Base-by-base conservation (phyloP, 345 rosid genomes). In the Cochlearia excelsa region DNA sequence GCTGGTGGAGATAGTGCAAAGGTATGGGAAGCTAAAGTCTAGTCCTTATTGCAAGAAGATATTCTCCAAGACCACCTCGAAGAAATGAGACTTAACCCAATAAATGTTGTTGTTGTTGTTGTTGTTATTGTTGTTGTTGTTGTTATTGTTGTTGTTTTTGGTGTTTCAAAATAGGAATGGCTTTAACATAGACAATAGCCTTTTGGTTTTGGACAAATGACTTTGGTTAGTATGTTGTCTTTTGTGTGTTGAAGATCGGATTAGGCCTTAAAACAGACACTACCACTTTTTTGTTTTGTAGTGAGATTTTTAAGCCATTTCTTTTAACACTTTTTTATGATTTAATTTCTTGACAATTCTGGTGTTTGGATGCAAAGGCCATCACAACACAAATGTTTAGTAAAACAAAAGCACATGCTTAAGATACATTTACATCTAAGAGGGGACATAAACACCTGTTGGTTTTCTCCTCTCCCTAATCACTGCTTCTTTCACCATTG, bases 361-460 rank as follows among this genome's bases (percentile, higher is more conserved):
- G 23, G 23, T 16, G 23, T 16, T 16, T 16, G 23, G 23, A 16
- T 16, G 0, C 23, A 16, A 16, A 16, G 23, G 23, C 23, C 23
- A 16, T 16, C 23, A 16, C 23, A 16, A 16, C 23, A 16, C 10
- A 46, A 16, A 16, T 16, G 23, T 16, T 16, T 16, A n/a, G 23
- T 16, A 16, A 16, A 16, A 16, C 23, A 16, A 16, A 16, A 16
- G 23, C 23, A 10, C 7, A 50, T 26, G 7, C 16, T 33, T 84
- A 74, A 92, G 46, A 81, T 78, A 77, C 98, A 92, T 33, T 87
- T 94, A 65, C 99, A 93, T 7, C 95, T 90, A 40, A 74, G 68
- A 51, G 96, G 23, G 95, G 59, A 84, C 49, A 7, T 83, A 76
- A 11, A 74, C 79, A 46, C 91, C 95, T 1, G 70, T 64, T 16